Evolutionary conservation across 257 asterid species (phyloP).

Genomic region (Paulownia fortunei): DNA sequence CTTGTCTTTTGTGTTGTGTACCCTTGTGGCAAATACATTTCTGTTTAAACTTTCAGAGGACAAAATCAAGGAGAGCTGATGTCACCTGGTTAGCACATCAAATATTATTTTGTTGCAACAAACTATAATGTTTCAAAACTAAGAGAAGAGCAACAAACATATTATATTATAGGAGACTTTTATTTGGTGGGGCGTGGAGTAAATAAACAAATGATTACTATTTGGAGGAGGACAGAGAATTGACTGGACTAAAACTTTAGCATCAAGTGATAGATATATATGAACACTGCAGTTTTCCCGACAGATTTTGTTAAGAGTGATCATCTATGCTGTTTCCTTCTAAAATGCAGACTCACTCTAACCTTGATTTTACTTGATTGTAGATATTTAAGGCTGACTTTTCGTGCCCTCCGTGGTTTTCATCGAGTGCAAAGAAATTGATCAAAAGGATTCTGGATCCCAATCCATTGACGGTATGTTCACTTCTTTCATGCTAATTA

Average conservation of each 20-base stretch:
- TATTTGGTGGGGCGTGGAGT: no score
- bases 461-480: conserved; percentile 76
- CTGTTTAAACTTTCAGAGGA: no score
- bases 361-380: conserved; percentile 35
- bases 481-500: conserved; percentile 14
- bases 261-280: background rate
- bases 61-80: no score
- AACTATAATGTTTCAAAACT: no score
- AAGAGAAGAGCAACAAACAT: no score
- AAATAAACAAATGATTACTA: no score
- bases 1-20: background rate
- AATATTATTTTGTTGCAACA: no score
- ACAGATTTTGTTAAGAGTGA: background rate
- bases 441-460: conserved; percentile 93
- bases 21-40: background rate
- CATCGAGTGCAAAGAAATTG: conserved; percentile 80
- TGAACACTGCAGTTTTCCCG: background rate
- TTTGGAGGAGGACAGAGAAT: background rate
- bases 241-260: no score
- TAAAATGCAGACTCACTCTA: conserved; percentile 2
- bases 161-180: no score
- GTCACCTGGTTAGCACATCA: no score
- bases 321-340: background rate
- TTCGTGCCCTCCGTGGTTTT: conserved; percentile 90
- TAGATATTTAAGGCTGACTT: conserved; percentile 95